Percentiles rank a stretch among this genome's conserved stretches.
These are phyloP conservation scores for Fibroporia radiculosa DNA, from an alignment of 768 basidiomycete species.

Conservation along the genomic window DNA sequence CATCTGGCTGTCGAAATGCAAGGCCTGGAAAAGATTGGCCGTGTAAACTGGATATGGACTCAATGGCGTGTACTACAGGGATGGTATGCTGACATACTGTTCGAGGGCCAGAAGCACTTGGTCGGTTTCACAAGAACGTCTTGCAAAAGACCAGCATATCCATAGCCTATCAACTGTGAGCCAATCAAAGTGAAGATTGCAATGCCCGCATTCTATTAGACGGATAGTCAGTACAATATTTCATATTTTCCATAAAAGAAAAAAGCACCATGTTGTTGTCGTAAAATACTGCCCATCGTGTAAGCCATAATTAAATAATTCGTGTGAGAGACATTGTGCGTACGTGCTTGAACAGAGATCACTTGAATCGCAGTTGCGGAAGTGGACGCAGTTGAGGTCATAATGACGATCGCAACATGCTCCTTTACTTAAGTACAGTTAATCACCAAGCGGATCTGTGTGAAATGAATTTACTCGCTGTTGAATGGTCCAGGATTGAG, in stretches of 20 bases:
- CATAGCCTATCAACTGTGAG: conserved; percentile 28
- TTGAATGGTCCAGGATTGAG: conserved; percentile 33
- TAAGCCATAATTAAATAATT: too few species aligned
- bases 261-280: conserved; percentile 24
- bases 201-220: conserved; percentile 12
- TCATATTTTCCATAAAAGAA: background rate
- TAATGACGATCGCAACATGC: conserved; percentile 29
- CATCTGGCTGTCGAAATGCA: conserved; percentile 29
- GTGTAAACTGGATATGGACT: conserved; percentile 20
- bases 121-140: conserved; percentile 48
- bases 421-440: conserved; percentile 25
- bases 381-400: conserved; percentile 25
- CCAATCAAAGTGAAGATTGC: conserved; percentile 30
- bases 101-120: conserved; percentile 24
- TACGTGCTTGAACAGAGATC: conserved; percentile 25
- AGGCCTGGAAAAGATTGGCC: conserved; percentile 25
- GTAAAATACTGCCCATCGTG: conserved; percentile 14
- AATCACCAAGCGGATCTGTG: background rate
- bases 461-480: conserved; percentile 16
- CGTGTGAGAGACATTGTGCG: conserved; percentile 12
- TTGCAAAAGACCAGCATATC: conserved; percentile 28
- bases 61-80: background rate
- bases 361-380: conserved; percentile 26
- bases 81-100: conserved; percentile 13
- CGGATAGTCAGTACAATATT: background rate